A percentile compares a stretch with the other conserved stretches of the same genome.
phyloP scores from a whole-genome alignment of 108 stramenopile species.

The Chaetoceros muelleri region DNA sequence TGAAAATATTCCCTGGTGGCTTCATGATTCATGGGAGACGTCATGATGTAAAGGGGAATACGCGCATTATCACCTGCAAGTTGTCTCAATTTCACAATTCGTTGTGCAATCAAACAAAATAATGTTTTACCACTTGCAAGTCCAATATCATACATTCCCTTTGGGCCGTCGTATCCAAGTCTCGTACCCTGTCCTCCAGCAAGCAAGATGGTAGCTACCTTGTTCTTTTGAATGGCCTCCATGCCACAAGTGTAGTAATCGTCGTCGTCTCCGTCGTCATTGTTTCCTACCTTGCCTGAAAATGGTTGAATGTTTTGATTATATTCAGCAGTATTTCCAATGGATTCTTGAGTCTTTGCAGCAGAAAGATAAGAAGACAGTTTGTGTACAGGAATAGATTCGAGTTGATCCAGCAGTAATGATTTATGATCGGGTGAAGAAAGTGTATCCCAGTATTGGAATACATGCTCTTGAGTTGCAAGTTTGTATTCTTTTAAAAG shows the following conservation, averaged over 20 bases:
- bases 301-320: conserved; percentile 48
- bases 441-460: conserved; percentile 18
- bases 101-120: conserved; percentile 81
- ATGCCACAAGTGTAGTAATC: conserved; percentile 30
- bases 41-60: conserved; percentile 94
- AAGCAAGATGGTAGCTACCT: conserved; percentile 89
- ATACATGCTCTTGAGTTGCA: conserved; percentile 44
- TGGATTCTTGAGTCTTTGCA: conserved; percentile 33
- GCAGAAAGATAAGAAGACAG: conserved; percentile 30
- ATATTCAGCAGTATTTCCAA: conserved; percentile 9
- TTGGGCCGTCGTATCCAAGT: conserved; percentile 89
- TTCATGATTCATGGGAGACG: conserved; percentile 89
- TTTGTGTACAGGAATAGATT: conserved; percentile 39
- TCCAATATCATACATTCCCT: conserved; percentile 94
- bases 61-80: conserved; percentile 13
- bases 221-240: conserved; percentile 36
- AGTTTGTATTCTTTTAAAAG: not conserved
- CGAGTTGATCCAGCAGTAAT: conserved; percentile 28
- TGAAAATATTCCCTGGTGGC: conserved; percentile 72
- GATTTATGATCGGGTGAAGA: conserved; percentile 12
- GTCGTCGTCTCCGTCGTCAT: conserved; percentile 6
- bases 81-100: conserved; percentile 47
- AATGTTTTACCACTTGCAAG: conserved; percentile 74
- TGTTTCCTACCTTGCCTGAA: conserved; percentile 20
- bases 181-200: conserved; percentile 94